Evolutionary conservation across 2,329 filamentous ascomycete species (phyloP), one percentile per base, ranked within the genome.

Genomic region (Tolypocladium album): DNA sequence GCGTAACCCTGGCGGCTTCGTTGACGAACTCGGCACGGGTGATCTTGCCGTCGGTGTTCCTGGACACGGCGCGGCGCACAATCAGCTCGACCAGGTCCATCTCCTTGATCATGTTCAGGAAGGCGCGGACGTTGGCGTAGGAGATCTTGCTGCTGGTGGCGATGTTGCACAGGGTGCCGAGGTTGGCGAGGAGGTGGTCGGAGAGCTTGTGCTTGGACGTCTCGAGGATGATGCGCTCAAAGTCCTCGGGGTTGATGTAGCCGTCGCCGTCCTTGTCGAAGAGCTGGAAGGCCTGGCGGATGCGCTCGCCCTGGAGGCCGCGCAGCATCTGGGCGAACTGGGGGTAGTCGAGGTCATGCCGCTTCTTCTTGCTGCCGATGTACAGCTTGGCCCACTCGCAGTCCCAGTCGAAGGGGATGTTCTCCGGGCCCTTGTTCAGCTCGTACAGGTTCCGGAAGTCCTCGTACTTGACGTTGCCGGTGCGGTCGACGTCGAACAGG

Each of bases 311-410:
- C 77, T 97, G 93, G 63, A 99, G 81, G 56, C 93, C 94, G 64
- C 94, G 89, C 69, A 99, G 82, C 92, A 99, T 96, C 79, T 99
- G 94, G 56, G 92, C 90, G 78, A 99, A 99, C 75, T 99, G 93
- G 7, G 88, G 87, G 74, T 99, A 99, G 68, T 93, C 93, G 79
- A 99, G 88, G 68, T 88, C 86, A 74, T 97, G 94, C 65, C 93
- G 85, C 75, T 90, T 88, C 76, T 89, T 90, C 79, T 88, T 91
- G 70, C 87, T 86, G 63, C 94, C 94, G 68, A 94, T 89, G 78
- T 99, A 97, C 63, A 99, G 83, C 68, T 89, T 90, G 47, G 92
- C 93, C 94, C 94, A 99, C 73, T 96, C 90, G 64, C 90, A 95
- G 71, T 92, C 89, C 92, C 94, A 97, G 75, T 99, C 90, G 71